Base-by-base conservation (phyloP, 108 stramenopile species). In the Pseudonitzschia delicatissima region DNA sequence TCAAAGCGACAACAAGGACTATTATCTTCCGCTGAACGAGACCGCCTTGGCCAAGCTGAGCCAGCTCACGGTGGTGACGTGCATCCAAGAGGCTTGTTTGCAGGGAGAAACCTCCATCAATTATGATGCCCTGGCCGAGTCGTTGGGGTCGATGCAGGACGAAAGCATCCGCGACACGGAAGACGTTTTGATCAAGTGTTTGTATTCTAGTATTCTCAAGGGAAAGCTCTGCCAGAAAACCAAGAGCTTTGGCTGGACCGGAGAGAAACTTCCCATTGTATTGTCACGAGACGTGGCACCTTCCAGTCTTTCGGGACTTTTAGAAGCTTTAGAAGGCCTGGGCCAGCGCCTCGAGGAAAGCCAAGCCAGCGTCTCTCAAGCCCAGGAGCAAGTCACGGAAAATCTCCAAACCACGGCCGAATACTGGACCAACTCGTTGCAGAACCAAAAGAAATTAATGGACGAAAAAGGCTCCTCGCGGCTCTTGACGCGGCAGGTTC, bases 171-270 rank as follows among this genome's bases (percentile, higher is more conserved):
- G 59, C 34, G 49, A 57, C 12, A 35, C 80, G 32, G 82, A 84
- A 57, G 76, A 80, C 1, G 36, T 77, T 23, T 35, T 84, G 17
- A 37, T 84, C 20, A 45, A 51, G 1, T 80, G 82, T 53, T 25
- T 84, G 25, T 78, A 80, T 57, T 55, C 72, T 21, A 31, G 65
- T 23, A 33, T 76, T 0, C 35, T 84, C 39, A 52, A 61, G 32
- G 79, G 79, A 23, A 50, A 66, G 25, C 67, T 84, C 3, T 76
- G 74, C 42, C 82, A 83, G 51, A 72, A 73, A 60, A 34, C 62
- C 8, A 35, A 37, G 0, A 61, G 37, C 23, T 61, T 61, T 42
- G n/a, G 60, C 26, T 61, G 60, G 60, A 20, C 37, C 18, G 39
- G 39, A 33, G 60, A 61, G 21, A 26, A 18, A 11, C 60, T 61